Evolutionary conservation across 257 asterid species (phyloP).

Genomic region (Jacaranda mimosifolia): DNA sequence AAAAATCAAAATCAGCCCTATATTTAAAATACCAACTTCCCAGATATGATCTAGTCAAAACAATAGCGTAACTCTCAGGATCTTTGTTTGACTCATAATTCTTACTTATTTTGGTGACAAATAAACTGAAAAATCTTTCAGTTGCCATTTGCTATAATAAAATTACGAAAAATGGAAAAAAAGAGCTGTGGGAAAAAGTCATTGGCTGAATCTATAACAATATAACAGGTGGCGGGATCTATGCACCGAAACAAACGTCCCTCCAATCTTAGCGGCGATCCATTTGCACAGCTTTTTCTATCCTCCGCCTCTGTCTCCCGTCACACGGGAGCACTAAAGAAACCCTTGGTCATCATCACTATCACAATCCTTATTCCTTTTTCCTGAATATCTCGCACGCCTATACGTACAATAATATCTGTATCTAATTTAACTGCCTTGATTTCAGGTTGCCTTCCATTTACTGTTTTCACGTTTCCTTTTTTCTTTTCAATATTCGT

Average conservation of each 20-base stretch:
- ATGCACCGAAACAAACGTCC: constrained; percentile 46
- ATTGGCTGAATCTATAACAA: constrained; percentile 20
- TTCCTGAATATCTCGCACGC: constrained; percentile 17
- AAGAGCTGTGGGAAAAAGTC: not conserved
- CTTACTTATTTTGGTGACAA: not conserved
- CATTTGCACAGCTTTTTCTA: constrained; percentile 43
- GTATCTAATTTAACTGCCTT: constrained; percentile 31
- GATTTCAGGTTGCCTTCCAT: constrained; percentile 42
- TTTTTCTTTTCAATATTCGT: not conserved
- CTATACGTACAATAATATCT: constrained; percentile 31
- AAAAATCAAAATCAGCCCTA: too few relatives aligned
- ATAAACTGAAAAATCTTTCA: not conserved
- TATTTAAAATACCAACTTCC: too few relatives aligned
- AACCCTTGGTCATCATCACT: constrained; percentile 36
- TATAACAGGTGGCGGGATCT: constrained; percentile 75
- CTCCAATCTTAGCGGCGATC: constrained; percentile 60
- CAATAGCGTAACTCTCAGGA: too few relatives aligned
- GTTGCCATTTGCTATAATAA: too few relatives aligned
- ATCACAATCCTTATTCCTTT: constrained; percentile 2
- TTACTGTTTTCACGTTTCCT: constrained; percentile 40
- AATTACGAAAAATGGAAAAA: too few relatives aligned
- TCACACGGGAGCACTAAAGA: constrained; percentile 42
- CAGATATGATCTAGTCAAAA: too few relatives aligned
- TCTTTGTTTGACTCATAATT: not conserved
- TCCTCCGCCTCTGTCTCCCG: constrained; percentile 31